These are phyloP conservation scores for Lupinus albus DNA, from an alignment of 306 rosid genomes.

Conservation along the genomic window DNA sequence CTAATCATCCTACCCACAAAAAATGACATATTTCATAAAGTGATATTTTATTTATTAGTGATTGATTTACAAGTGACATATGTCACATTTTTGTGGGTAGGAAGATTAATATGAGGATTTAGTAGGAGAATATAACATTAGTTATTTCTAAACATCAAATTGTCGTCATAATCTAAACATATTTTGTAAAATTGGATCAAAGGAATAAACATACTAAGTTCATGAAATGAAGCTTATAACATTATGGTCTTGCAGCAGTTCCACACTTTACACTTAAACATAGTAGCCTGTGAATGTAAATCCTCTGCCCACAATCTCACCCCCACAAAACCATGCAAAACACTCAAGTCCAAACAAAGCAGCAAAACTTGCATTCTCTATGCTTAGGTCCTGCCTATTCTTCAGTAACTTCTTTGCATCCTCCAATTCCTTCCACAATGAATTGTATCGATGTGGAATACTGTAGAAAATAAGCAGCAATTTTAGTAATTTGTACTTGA, in stretches of 20 bases:
- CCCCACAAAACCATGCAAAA: constrained; percentile 59
- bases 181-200: constrained; percentile 18
- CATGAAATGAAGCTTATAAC: neutral
- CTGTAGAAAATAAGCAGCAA: constrained; percentile 39
- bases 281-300: constrained; percentile 56
- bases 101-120: no score
- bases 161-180: constrained; percentile 16
- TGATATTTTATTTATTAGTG: no score
- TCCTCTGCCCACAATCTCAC: constrained; percentile 59
- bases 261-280: constrained; percentile 35
- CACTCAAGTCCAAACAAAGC: constrained; percentile 60
- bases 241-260: neutral
- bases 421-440: constrained; percentile 52
- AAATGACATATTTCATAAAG: no score
- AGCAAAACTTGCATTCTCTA: constrained; percentile 45
- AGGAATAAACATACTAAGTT: constrained; percentile 1
- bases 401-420: constrained; percentile 39
- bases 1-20: no score
- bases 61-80: no score
- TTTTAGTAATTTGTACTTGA: constrained; percentile 3
- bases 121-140: no score
- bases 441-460: constrained; percentile 50
- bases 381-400: constrained; percentile 41
- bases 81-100: no score
- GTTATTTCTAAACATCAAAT: neutral